Evolutionary conservation across 208 protist species (phyloP).

Genomic region (Lotmaria passim): DNA sequence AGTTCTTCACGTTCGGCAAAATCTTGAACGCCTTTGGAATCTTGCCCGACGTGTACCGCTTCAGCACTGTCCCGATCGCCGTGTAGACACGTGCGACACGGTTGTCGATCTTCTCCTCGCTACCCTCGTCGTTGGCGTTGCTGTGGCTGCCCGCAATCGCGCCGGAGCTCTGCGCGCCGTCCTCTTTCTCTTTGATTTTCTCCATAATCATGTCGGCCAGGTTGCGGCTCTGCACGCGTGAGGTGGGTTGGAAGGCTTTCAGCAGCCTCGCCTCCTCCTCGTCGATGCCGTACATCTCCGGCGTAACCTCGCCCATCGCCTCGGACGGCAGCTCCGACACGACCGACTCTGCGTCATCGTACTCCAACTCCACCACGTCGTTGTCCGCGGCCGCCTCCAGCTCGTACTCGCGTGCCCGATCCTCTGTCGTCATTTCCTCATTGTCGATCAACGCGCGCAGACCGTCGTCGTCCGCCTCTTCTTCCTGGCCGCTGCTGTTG

Average conservation of each 20-base stretch:
- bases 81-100: constrained; percentile 92
- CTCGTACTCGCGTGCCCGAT: constrained; percentile 15
- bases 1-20: constrained; percentile 96
- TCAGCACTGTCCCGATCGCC: constrained; percentile 94
- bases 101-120: constrained; percentile 66
- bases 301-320: constrained; percentile 48
- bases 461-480: constrained; percentile 12
- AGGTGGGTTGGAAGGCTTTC: constrained; percentile 87
- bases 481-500: neutral
- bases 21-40: constrained; percentile 99
- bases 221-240: constrained; percentile 87
- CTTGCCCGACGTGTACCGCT: constrained; percentile 97
- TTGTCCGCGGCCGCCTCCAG: constrained; percentile 56
- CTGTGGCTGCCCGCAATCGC: neutral
- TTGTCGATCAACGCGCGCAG: constrained; percentile 26
- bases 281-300: constrained; percentile 85
- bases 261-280: constrained; percentile 89
- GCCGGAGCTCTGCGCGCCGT: constrained; percentile 26
- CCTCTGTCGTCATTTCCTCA: constrained; percentile 24
- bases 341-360: constrained; percentile 81
- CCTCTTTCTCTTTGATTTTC: constrained; percentile 90
- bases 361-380: constrained; percentile 70
- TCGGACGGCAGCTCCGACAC: constrained; percentile 84
- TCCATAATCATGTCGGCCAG: constrained; percentile 93
- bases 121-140: constrained; percentile 29